A percentile compares a stretch with the other conserved stretches of the same genome.
Conservation (phyloP, 176 grass and related monocot species). For the Pharus latifolius region DNA sequence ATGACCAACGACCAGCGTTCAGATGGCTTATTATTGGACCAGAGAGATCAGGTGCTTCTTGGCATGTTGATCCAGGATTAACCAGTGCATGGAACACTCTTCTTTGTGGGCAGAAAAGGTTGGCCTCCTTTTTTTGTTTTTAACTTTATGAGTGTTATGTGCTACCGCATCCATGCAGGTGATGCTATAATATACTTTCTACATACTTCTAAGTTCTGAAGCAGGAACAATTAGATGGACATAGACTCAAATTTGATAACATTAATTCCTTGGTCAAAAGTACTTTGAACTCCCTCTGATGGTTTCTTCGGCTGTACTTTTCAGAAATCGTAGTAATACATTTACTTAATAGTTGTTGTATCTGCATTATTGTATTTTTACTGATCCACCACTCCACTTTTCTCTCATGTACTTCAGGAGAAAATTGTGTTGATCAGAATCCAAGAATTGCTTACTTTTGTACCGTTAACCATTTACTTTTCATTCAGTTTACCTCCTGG, state of each 20-base stretch:
- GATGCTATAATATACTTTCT: neutral
- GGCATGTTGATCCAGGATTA: constrained; percentile 96
- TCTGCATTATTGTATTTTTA: neutral
- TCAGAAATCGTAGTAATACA: neutral
- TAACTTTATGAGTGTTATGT: neutral
- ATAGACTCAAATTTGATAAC: neutral
- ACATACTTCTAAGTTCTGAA: neutral
- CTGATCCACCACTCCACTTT: neutral
- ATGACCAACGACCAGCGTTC: constrained; percentile 74
- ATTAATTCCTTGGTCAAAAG: neutral
- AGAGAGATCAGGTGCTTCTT: constrained; percentile 94
- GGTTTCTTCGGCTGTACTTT: neutral
- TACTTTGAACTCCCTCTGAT: neutral
- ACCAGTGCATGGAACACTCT: constrained; percentile 98
- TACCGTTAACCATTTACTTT: neutral
- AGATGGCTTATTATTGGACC: constrained; percentile 98
- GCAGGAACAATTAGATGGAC: neutral
- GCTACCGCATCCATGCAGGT: neutral
- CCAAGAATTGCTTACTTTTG: neutral
- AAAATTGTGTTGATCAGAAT: constrained; percentile 9
- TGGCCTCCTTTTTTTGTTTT: neutral
- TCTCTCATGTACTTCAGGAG: neutral
- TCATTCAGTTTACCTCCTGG: neutral
- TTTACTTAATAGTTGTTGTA: too few species aligned
- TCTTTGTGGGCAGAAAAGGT: constrained; percentile 93